Percentiles rank a stretch among this genome's conserved stretches.
Evolutionary conservation across 768 basidiomycete genomes (phyloP).

Genomic region (Termitomyces bulborhizus): DNA sequence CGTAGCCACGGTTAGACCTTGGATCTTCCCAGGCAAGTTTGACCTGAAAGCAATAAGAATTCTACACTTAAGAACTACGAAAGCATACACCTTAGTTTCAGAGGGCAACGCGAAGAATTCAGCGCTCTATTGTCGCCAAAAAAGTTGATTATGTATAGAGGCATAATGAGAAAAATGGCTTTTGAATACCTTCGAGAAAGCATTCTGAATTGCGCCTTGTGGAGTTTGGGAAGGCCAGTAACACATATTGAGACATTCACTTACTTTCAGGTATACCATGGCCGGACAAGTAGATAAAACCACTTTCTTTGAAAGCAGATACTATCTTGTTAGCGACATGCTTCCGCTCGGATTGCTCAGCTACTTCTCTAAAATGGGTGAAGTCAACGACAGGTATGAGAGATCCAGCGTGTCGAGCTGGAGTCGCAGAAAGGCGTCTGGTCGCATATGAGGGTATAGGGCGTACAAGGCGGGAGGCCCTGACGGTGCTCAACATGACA

Average conservation of each 20-base stretch:
- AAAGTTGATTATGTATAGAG: background rate
- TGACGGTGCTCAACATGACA: conserved; percentile 20
- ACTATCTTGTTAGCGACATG: conserved; percentile 63
- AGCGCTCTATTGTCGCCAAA: conserved; percentile 45
- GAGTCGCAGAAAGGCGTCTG: conserved; percentile 23
- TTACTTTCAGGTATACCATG: conserved; percentile 60
- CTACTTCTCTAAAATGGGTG: conserved; percentile 50
- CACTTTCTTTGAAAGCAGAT: conserved; percentile 71
- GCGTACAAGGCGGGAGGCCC: conserved; percentile 17
- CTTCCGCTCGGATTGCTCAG: conserved; percentile 49
- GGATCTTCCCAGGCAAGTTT: conserved; percentile 80
- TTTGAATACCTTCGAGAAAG: conserved; percentile 54
- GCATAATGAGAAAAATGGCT: background rate
- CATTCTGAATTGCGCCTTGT: conserved; percentile 45
- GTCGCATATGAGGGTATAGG: conserved; percentile 6
- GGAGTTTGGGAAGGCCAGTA: background rate
- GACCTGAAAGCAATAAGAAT: conserved; percentile 28
- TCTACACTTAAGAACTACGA: background rate
- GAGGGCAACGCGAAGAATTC: conserved; percentile 66
- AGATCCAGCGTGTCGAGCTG: conserved; percentile 16
- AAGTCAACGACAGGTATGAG: conserved; percentile 84
- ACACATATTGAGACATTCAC: conserved; percentile 3
- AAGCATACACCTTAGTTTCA: conserved; percentile 46
- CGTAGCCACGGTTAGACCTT: conserved; percentile 81
- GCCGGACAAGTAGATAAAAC: conserved; percentile 72